A percentile compares a stretch with the other conserved stretches of the same genome.
Conservation (phyloP, 306 rosid species). For the Alnus rubra region DNA sequence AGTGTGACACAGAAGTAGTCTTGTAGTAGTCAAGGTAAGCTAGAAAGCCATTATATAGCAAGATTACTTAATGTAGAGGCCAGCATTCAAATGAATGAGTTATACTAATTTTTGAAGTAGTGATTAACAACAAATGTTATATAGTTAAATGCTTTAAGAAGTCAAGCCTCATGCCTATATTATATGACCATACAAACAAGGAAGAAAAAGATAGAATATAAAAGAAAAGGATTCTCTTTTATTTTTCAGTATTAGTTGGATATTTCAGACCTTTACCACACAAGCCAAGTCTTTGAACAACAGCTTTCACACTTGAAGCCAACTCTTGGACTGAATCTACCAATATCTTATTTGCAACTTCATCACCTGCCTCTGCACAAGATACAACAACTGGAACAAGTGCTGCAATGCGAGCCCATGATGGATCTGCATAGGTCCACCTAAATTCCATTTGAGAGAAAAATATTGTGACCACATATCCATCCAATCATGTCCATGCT, state of each 20-base stretch:
- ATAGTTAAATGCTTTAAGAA: background rate
- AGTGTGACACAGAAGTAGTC: background rate
- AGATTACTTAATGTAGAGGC: background rate
- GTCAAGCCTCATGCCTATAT: background rate
- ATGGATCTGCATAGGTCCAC: constrained; percentile 95
- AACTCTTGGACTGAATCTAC: constrained; percentile 74
- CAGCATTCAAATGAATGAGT: background rate
- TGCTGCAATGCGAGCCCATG: constrained; percentile 97
- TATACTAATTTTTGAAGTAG: background rate
- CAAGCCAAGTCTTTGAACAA: constrained; percentile 80
- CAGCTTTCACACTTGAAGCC: constrained; percentile 87
- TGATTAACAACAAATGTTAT: background rate
- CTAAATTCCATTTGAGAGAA: constrained; percentile 45
- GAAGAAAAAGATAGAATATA: background rate
- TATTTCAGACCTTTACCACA: constrained; percentile 64
- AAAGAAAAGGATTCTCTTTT: background rate
- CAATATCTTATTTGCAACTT: constrained; percentile 76
- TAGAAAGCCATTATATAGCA: background rate
- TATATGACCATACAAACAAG: background rate
- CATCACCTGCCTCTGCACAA: constrained; percentile 87
- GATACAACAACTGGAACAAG: constrained; percentile 84
- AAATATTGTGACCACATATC: constrained; percentile 13
- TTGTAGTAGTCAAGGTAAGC: background rate
- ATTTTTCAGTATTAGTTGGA: background rate
- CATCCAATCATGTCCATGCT: background rate